Percentiles rank a stretch among this genome's conserved stretches.
Conservation (phyloP, 164 flowering plant species). For the Vitis amurensis region DNA sequence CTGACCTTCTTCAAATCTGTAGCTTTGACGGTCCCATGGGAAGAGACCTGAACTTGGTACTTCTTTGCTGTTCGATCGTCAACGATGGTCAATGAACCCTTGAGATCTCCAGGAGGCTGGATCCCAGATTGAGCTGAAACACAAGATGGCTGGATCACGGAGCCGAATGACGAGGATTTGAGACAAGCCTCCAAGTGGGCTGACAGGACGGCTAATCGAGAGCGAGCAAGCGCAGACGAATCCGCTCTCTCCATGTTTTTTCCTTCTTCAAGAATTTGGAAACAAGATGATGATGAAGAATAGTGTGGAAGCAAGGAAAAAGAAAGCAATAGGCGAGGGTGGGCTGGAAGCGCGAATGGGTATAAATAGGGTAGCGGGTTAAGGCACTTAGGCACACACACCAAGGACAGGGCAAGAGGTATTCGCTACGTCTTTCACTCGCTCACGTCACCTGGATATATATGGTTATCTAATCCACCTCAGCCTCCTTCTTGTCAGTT, state of each 20-base stretch:
- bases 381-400: too few relatives aligned
- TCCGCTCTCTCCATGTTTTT: constrained; percentile 25
- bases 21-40: constrained; percentile 82
- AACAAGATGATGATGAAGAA: too few relatives aligned
- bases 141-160: constrained; percentile 39
- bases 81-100: constrained; percentile 58
- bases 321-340: not conserved
- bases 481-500: too few relatives aligned
- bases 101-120: constrained; percentile 59
- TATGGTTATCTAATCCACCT: too few relatives aligned
- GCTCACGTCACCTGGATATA: too few relatives aligned
- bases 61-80: constrained; percentile 84
- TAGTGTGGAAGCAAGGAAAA: not conserved
- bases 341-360: too few relatives aligned
- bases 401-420: too few relatives aligned
- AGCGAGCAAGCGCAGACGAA: constrained; percentile 39
- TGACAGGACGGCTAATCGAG: constrained; percentile 67
- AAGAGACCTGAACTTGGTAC: constrained; percentile 68
- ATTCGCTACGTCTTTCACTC: too few relatives aligned
- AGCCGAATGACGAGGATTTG: constrained; percentile 9
- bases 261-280: not conserved
- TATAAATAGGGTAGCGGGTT: too few relatives aligned
- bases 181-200: constrained; percentile 45
- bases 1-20: constrained; percentile 86
- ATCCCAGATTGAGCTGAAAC: constrained; percentile 47